Percentiles rank a stretch among this genome's conserved stretches.
These are phyloP conservation scores for Paxillus ammoniavirescens DNA, from an alignment of 768 basidiomycete genomes.

Conservation along the genomic window DNA sequence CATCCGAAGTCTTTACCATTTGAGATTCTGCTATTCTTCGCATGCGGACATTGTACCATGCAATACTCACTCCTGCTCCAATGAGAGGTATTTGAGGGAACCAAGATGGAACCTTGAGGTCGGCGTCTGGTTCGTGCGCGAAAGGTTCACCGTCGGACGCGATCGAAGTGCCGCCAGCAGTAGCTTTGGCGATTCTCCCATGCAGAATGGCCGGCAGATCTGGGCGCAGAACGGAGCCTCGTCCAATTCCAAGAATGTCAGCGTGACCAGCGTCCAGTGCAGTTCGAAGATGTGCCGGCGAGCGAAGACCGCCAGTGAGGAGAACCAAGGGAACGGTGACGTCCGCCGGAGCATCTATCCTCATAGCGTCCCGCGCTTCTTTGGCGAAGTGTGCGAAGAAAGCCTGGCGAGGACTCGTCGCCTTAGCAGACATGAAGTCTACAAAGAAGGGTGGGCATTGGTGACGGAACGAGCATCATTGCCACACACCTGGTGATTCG, in stretches of 20 bases:
- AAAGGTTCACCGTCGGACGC: slow-evolving; percentile 34
- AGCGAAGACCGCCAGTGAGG: slow-evolving; percentile 78
- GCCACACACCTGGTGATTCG: slow-evolving; percentile 61
- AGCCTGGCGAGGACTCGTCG: slow-evolving; percentile 52
- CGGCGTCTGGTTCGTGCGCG: slow-evolving; percentile 35
- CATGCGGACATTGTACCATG: slow-evolving; percentile 69
- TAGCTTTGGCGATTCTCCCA: slow-evolving; percentile 4
- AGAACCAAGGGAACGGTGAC: slow-evolving; percentile 56
- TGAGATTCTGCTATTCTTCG: slow-evolving; percentile 41
- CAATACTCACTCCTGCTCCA: slow-evolving; percentile 59
- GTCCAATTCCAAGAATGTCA: slow-evolving; percentile 75
- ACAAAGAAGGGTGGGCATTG: background rate
- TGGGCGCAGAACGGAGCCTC: slow-evolving; percentile 63
- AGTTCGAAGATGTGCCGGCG: slow-evolving; percentile 50
- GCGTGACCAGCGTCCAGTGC: slow-evolving; percentile 58
- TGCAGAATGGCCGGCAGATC: slow-evolving; percentile 48
- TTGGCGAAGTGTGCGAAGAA: slow-evolving; percentile 72
- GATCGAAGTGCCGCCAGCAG: slow-evolving; percentile 12
- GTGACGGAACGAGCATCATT: slow-evolving; percentile 1
- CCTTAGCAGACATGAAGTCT: slow-evolving; percentile 44
- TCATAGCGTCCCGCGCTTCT: slow-evolving; percentile 47
- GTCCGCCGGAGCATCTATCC: slow-evolving; percentile 25
- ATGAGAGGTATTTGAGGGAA: slow-evolving; percentile 55
- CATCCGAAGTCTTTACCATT: background rate
- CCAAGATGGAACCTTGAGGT: slow-evolving; percentile 16